phyloP scores from a whole-genome alignment of 192 early-diverging fungal genomes.

The Thoreauomyces humboldtii region DNA sequence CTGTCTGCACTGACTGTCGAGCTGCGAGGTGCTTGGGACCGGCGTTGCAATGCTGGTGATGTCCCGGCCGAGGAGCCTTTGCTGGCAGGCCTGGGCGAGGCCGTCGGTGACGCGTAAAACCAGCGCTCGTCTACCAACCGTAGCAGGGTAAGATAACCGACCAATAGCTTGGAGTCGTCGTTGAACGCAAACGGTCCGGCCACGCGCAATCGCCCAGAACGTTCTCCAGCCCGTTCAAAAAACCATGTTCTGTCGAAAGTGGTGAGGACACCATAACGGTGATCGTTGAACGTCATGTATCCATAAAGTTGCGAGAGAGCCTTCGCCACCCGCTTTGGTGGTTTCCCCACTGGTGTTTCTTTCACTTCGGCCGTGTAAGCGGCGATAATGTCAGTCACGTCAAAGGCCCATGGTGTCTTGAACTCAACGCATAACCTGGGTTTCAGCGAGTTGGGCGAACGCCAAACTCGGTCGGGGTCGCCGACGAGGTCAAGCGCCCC shows the following conservation, averaged over 20 bases:
- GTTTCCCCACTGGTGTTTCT: too few species aligned
- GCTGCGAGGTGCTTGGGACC: too few species aligned
- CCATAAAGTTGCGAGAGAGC: constrained; percentile 20
- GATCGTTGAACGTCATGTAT: constrained; percentile 20
- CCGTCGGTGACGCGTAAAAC: constrained; percentile 14
- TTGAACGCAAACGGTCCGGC: background rate
- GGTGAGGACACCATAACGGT: constrained; percentile 16
- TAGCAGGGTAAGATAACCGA: background rate
- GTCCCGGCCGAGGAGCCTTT: too few species aligned
- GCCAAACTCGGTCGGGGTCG: background rate
- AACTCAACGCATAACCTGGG: constrained; percentile 8
- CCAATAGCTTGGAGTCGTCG: background rate
- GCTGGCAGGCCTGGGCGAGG: background rate
- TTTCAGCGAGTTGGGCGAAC: background rate
- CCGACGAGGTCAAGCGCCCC: background rate
- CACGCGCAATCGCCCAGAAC: constrained; percentile 1
- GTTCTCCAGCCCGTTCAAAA: background rate
- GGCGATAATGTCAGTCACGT: background rate
- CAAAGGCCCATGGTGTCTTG: constrained; percentile 15
- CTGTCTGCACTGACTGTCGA: too few species aligned
- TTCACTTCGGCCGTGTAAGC: too few species aligned
- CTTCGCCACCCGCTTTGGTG: too few species aligned
- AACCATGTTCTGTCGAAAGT: constrained; percentile 9
- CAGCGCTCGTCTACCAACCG: background rate
- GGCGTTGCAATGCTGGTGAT: too few species aligned